Conservation (phyloP, 768 basidiomycete genomes). For the Boletus vinaceobasis region DNA sequence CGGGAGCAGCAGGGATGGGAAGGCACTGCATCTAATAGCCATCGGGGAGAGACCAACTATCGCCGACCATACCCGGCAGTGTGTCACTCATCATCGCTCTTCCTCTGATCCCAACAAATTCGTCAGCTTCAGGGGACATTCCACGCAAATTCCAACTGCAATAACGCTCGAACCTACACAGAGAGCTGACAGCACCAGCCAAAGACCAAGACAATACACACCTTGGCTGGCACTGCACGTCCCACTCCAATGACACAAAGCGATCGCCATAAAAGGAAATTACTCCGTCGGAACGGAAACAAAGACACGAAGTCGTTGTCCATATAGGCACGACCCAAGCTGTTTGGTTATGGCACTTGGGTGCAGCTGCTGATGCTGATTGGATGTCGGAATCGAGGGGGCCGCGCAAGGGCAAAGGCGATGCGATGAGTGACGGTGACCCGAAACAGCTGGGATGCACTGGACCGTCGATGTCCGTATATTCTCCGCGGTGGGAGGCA, state of each 20-base stretch:
- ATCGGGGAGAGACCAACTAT: conserved; percentile 12
- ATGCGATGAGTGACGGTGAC: too few species aligned
- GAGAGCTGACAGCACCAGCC: background rate
- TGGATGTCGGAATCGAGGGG: too few species aligned
- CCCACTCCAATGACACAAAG: conserved; percentile 13
- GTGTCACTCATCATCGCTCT: conserved; percentile 9
- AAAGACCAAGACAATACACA: conserved; percentile 1
- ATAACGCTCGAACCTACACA: background rate
- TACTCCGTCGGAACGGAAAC: background rate
- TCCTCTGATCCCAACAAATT: conserved; percentile 12
- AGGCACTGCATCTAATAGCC: conserved; percentile 17
- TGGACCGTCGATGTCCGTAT: too few species aligned
- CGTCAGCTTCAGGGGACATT: background rate
- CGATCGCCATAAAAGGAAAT: conserved; percentile 4
- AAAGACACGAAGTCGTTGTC: background rate
- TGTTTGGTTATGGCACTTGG: too few species aligned
- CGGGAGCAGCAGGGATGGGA: conserved; percentile 5
- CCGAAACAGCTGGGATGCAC: too few species aligned
- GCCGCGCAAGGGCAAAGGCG: too few species aligned
- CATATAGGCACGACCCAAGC: too few species aligned
- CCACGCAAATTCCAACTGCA: background rate
- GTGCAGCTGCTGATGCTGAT: too few species aligned
- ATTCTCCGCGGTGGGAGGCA: too few species aligned
- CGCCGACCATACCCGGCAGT: background rate
- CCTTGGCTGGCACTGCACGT: background rate